Percentiles rank a stretch among this genome's conserved stretches.
Evolutionary conservation across 176 grass and related monocot genomes (phyloP).

Genomic region (Hordeum marinum): DNA sequence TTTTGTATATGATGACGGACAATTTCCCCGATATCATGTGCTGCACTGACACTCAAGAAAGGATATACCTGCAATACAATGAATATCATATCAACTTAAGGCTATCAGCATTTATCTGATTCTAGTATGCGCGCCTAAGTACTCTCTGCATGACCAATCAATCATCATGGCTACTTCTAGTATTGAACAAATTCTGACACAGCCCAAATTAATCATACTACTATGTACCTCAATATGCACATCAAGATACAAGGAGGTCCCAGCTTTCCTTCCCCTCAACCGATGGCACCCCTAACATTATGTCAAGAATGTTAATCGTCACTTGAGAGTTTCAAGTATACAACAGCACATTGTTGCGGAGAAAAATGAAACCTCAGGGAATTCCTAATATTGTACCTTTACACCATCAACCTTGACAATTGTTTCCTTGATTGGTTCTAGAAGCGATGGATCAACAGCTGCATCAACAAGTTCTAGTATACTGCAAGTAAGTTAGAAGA

Average conservation of each 20-base stretch:
- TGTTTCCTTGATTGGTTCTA: conserved; percentile 79
- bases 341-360: background rate
- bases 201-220: conserved; percentile 12
- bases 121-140: background rate
- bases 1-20: conserved; percentile 87
- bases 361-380: background rate
- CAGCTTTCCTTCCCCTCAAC: conserved; percentile 96
- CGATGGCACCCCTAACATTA: conserved; percentile 73
- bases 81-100: conserved; percentile 12
- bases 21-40: conserved; percentile 91
- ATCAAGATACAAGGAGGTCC: conserved; percentile 89
- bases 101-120: background rate
- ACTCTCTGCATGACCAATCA: background rate
- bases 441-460: conserved; percentile 61
- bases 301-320: background rate
- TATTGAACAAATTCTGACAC: conserved; percentile 15
- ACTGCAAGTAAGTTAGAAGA: conserved; percentile 38
- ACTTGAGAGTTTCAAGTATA: background rate
- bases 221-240: conserved; percentile 89
- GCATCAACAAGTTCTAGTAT: conserved; percentile 87
- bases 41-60: conserved; percentile 85
- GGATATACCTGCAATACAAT: conserved; percentile 68
- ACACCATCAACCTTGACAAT: conserved; percentile 90
- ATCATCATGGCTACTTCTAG: background rate
- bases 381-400: conserved; percentile 55